Evolutionary conservation across 306 rosid species (phyloP), one percentile per base, ranked within the genome.

Genomic region (Sicyos edulis): DNA sequence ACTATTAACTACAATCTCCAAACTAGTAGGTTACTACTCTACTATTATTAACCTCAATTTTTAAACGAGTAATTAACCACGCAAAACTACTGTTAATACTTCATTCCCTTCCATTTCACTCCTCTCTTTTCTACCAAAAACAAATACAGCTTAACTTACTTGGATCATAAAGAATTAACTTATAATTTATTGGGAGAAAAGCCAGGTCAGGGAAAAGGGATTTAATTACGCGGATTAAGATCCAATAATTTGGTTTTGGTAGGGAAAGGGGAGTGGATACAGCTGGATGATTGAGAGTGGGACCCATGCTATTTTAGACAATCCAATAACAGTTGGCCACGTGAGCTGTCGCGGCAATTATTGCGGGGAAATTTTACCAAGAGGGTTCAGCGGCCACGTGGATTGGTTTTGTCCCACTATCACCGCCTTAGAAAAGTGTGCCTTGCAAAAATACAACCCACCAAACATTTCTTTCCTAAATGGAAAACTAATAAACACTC

Each of bases 241-340:
- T 11, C 54, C 37, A 47, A 66, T 66, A 42, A 66, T 66, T 66
- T 21, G 29, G 26, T 37, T 66, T 49, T 22, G 42, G 12, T 49
- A 22, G 44, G 11, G 22, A 7, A 54, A n/a, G 8, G 53, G n/a
- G 29, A 44, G 34, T 50, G 19, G 65, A 53, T 40, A 78, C 92
- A 88, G 89, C 88, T 88, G 86, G 85, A 77, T 74, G 22, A n/a
- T 7, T 13, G 26, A 54, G 55, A 12, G 74, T 78, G 71, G 83
- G 85, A 73, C 21, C 75, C 81, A 3, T 40, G 63, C 53, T 61
- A 54, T 67, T 56, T 17, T 19, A 12, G 80, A 74, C 58, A 51
- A 47, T 17, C 92, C 79, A 83, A 80, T 77, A 29, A 50, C 72
- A 8, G 21, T 4, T 15, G 60, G 81, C 83, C 85, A 84, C 85